Percentiles rank a stretch among this genome's conserved stretches.
phyloP scores from a whole-genome alignment of 169 alveolate species.

The Cryptosporidium viatorum region DNA sequence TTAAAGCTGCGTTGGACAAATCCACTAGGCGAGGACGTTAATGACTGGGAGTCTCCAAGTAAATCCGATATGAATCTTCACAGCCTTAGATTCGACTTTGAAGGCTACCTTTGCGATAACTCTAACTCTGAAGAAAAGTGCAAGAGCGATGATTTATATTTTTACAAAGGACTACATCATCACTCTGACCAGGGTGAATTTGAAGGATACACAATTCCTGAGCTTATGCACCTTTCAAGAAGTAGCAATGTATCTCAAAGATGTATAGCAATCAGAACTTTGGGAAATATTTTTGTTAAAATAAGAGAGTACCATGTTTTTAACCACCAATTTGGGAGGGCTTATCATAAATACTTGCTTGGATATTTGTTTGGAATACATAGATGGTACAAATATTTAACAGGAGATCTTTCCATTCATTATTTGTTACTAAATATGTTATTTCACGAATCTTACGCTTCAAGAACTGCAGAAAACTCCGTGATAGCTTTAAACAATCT shows the following conservation, averaged over 20 bases:
- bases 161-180: conserved; percentile 75
- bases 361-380: conserved; percentile 63
- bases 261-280: conserved; percentile 74
- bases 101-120: conserved; percentile 74
- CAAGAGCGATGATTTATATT: conserved; percentile 48
- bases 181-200: conserved; percentile 76
- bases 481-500: conserved; percentile 43
- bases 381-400: conserved; percentile 58
- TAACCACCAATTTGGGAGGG: not conserved
- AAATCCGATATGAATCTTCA: conserved; percentile 40
- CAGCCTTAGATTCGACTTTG: conserved; percentile 72
- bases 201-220: conserved; percentile 77
- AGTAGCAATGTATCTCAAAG: conserved; percentile 73
- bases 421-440: conserved; percentile 27
- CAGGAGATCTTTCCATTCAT: conserved; percentile 55
- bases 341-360: not conserved
- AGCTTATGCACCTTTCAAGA: conserved; percentile 75
- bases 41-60: not conserved
- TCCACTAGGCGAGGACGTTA: conserved; percentile 75
- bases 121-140: conserved; percentile 16
- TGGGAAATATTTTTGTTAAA: conserved; percentile 56
- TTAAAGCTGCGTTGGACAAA: conserved; percentile 77
- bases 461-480: conserved; percentile 50
- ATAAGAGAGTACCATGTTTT: conserved; percentile 12
- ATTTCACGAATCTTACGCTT: conserved; percentile 43